These are phyloP conservation scores for Trichosporon faecale DNA, from an alignment of 1,284 basidiomycete species.

Conservation along the genomic window DNA sequence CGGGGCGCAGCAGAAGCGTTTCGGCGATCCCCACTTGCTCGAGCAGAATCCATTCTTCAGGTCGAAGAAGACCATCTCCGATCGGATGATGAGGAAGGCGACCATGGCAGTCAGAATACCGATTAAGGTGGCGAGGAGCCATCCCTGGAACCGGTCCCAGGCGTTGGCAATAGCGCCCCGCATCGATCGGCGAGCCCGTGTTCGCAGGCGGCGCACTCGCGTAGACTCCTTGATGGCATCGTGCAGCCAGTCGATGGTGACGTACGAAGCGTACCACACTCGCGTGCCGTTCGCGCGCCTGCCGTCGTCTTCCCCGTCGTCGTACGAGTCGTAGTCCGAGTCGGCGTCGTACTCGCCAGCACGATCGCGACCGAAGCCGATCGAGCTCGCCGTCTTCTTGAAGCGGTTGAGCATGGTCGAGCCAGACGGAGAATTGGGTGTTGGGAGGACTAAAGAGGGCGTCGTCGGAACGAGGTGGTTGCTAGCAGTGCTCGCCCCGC, in stretches of 20 bases:
- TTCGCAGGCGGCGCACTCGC: constrained; percentile 66
- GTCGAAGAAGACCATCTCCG: constrained; percentile 90
- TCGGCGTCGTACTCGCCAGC: constrained; percentile 35
- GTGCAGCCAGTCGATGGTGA: constrained; percentile 74
- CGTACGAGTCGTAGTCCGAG: constrained; percentile 28
- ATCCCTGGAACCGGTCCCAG: constrained; percentile 80
- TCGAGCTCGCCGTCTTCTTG: constrained; percentile 36
- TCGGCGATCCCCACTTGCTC: constrained; percentile 68
- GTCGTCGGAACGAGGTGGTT: neutral
- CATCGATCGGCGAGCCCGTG: constrained; percentile 62
- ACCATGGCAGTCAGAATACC: constrained; percentile 70
- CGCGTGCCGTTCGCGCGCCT: constrained; percentile 74
- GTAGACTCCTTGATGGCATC: constrained; percentile 87
- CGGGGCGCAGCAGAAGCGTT: constrained; percentile 72
- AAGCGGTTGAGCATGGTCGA: constrained; percentile 18
- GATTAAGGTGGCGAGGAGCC: constrained; percentile 80
- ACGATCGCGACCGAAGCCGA: constrained; percentile 36
- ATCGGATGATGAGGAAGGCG: constrained; percentile 81
- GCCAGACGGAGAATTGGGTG: neutral
- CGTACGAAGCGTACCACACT: constrained; percentile 76
- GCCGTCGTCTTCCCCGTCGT: constrained; percentile 54
- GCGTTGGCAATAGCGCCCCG: constrained; percentile 68
- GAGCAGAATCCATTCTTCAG: constrained; percentile 86
- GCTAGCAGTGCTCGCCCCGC: neutral
- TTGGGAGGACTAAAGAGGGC: neutral